Evolutionary conservation across 306 rosid species (phyloP), one percentile per base, ranked within the genome.

Genomic region (Aeschynomene evenia): DNA sequence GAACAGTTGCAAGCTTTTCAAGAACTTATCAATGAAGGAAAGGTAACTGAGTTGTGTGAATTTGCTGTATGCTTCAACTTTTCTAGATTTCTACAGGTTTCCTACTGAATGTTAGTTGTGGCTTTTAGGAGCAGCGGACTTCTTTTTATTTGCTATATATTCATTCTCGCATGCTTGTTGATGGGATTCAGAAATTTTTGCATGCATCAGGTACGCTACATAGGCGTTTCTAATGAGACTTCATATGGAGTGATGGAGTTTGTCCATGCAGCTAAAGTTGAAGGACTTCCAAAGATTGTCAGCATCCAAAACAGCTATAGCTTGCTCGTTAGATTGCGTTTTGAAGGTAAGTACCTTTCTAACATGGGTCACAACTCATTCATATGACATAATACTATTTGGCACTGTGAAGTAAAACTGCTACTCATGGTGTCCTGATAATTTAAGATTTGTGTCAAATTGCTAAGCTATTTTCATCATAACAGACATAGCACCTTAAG

Each of bases 171-270:
- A 26, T 71, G 57, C 48, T 63, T 76, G 75, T 36, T 63, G 58
- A 19, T 9, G 46, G 28, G 49, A 58, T 78, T 50, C 63, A 13
- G 49, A 23, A 52, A 53, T 39, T 80, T 79, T 77, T 43, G 19
- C 45, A 48, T 63, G 66, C 49, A 75, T 79, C 68, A 88, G 96
- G 91, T 90, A 73, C 96, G 97, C 58, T 81, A 88, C 75, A 74
- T 94, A 74, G 97, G 97, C 7, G 91, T 94, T 76, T 94, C 99
- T 11, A 94, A 91, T 66, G 97, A 94, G 88, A 87, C 97, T 76
- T 94, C 99, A 4, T 94, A 87, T 68, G 96, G 97, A 66, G 98
- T 90, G 67, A 94, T 90, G 98, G 96, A 94, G 82, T 94, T 90
- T 58, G 88, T 88, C 65, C 87, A 87, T 74, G 78, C 95, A 42